These are phyloP conservation scores for Russula virescens DNA, from an alignment of 768 basidiomycete species.

Conservation along the genomic window DNA sequence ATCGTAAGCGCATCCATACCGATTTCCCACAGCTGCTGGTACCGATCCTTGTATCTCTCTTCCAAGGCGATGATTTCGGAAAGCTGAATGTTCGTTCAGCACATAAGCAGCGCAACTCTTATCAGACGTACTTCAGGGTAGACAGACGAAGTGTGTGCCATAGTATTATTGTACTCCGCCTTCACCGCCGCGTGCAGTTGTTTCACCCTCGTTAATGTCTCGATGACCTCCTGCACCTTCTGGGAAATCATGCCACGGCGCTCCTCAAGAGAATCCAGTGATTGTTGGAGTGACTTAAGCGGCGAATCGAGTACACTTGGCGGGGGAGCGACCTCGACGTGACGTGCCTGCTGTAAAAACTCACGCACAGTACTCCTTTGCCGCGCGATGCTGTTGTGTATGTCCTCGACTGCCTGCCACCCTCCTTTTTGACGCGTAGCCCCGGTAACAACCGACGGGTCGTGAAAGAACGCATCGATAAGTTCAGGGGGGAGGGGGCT, in stretches of 20 bases:
- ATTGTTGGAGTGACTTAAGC: conserved; percentile 44
- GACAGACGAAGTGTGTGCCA: conserved; percentile 63
- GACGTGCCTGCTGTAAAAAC: conserved; percentile 14
- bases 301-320: conserved; percentile 43
- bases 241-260: conserved; percentile 41
- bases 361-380: conserved; percentile 44
- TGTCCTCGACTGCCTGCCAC: conserved; percentile 74
- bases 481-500: conserved; percentile 55
- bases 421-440: conserved; percentile 54
- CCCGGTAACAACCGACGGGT: conserved; percentile 70
- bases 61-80: conserved; percentile 66
- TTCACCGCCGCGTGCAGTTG: conserved; percentile 52
- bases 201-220: conserved; percentile 49
- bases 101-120: neutral
- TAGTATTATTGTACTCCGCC: conserved; percentile 55
- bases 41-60: conserved; percentile 74
- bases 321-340: conserved; percentile 31
- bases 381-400: conserved; percentile 52
- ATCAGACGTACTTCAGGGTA: conserved; percentile 61
- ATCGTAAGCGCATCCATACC: conserved; percentile 75
- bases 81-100: conserved; percentile 38
- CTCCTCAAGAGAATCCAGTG: conserved; percentile 45
- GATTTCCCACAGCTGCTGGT: conserved; percentile 77
- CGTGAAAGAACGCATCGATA: conserved; percentile 68
- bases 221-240: conserved; percentile 46